A percentile compares a stretch with the other conserved stretches of the same genome.
Evolutionary conservation across 2,329 filamentous ascomycete species (phyloP).

Genomic region (Ciborinia camelliae): DNA sequence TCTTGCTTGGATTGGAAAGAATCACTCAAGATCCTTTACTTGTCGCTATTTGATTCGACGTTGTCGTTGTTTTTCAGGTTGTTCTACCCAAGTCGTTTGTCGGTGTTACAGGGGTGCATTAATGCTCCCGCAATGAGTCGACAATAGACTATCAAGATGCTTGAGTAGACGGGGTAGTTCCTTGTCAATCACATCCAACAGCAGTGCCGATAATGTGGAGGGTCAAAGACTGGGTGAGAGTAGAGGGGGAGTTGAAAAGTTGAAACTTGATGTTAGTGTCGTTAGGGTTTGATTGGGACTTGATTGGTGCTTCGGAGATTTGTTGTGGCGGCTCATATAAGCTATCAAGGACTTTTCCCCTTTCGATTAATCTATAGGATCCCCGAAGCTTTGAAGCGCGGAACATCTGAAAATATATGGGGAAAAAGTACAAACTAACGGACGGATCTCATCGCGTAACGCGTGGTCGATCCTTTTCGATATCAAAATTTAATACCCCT

Average conservation of each 20-base stretch:
- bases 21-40: neutral
- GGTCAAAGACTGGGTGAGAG: neutral
- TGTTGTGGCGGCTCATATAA: slow-evolving; percentile 13
- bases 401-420: neutral
- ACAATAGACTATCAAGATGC: neutral
- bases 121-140: neutral
- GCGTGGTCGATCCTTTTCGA: slow-evolving; percentile 2
- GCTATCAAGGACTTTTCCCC: neutral
- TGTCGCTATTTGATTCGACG: slow-evolving; percentile 8
- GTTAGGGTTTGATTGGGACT: too few species aligned
- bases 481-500: neutral
- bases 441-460: neutral
- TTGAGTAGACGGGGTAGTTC: slow-evolving; percentile 3
- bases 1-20: neutral
- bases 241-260: slow-evolving; percentile 11
- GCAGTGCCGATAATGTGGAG: slow-evolving; percentile 6
- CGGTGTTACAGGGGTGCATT: neutral
- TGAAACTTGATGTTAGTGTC: slow-evolving; percentile 2
- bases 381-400: slow-evolving; percentile 12
- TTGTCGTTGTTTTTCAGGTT: neutral
- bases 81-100: neutral
- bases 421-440: neutral
- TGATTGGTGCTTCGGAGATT: slow-evolving; percentile 14
- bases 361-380: slow-evolving; percentile 2
- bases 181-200: neutral